phyloP scores from a whole-genome alignment of 805 yeast genomes.

The Saturnispora besseyi region DNA sequence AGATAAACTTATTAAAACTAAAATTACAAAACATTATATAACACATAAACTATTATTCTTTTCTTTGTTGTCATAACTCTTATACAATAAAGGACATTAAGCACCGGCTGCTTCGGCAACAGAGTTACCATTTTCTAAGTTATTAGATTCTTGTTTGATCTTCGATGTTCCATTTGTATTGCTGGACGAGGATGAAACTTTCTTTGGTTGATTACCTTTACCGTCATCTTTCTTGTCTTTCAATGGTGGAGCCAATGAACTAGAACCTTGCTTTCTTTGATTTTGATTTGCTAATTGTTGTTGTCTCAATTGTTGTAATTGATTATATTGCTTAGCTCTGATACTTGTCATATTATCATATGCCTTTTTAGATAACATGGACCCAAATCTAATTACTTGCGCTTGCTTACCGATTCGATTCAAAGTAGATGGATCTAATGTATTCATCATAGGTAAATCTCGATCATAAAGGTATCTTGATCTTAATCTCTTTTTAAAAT shows the following conservation, averaged over 20 bases:
- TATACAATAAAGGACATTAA: background rate
- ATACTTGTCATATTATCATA: conserved; percentile 74
- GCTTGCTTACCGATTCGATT: conserved; percentile 80
- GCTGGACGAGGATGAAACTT: background rate
- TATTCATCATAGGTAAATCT: conserved; percentile 35
- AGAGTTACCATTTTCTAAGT: background rate
- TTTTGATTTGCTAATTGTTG: conserved; percentile 30
- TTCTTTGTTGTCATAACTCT: background rate
- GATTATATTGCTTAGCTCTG: conserved; percentile 53
- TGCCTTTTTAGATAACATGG: conserved; percentile 82
- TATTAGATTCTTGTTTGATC: background rate
- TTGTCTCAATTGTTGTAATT: conserved; percentile 24
- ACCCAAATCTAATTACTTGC: conserved; percentile 83
- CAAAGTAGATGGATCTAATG: conserved; percentile 74
- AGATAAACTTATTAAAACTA: conserved; percentile 1
- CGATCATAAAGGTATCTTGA: conserved; percentile 45
- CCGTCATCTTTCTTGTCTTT: background rate
- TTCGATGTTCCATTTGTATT: background rate
- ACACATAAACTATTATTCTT: background rate
- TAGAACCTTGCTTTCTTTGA: conserved; percentile 15
- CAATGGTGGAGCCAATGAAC: conserved; percentile 1
- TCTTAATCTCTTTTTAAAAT: conserved; percentile 32
- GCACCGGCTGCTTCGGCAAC: background rate
- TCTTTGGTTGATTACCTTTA: background rate
- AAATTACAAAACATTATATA: conserved; percentile 7